Evolutionary conservation across 148 eudicot genomes (phyloP), one percentile per base, ranked within the genome.

Genomic region (Salicornia ramosissima): DNA sequence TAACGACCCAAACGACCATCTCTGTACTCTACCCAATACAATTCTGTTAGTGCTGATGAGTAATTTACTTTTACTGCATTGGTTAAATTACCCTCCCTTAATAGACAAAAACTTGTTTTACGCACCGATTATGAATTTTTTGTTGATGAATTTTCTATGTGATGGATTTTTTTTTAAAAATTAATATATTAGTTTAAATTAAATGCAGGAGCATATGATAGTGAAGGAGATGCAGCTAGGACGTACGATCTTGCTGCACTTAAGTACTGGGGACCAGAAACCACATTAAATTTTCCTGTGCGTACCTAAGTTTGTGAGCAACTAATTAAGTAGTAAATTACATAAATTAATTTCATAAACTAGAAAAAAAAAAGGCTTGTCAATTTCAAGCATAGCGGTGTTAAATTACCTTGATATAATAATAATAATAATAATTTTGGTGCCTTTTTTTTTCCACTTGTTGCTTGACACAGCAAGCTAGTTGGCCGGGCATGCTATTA

Each of bases 201-300:
- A 66, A 71, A 68, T 85, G 72, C 68, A 94, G 99, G 99, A 28
- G 99, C 99, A 43, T 94, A 94, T 77, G 96, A 91, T 54, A 82
- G 85, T 65, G 99, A 94, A 78, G 90, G 82, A 31, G 90, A 85
- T 72, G 99, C 99, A 9, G 97, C 96, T 53, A 87, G 83, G 30
- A 91, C 97, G 60, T 94, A 88, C 40, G 99, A 94, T 78, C 86
- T 89, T 61, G 99, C 99, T 58, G 99, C 99, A 42, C 90, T 94
- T 70, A 94, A 94, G 78, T 94, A 88, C 25, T 91, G 99, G 99
- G 99, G 99, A 11, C 80, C 88, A 22, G 65, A 74, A 18, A 82
- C 91, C 7, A 80, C 81, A 22, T 85, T 94, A 64, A 94, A 94
- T 84, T 94, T 94, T 73, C 85, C 86, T 78, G 99, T 94, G 78